These are phyloP conservation scores for Paramecium biaurelia DNA, from an alignment of 73 alveolate species.

Conservation along the genomic window DNA sequence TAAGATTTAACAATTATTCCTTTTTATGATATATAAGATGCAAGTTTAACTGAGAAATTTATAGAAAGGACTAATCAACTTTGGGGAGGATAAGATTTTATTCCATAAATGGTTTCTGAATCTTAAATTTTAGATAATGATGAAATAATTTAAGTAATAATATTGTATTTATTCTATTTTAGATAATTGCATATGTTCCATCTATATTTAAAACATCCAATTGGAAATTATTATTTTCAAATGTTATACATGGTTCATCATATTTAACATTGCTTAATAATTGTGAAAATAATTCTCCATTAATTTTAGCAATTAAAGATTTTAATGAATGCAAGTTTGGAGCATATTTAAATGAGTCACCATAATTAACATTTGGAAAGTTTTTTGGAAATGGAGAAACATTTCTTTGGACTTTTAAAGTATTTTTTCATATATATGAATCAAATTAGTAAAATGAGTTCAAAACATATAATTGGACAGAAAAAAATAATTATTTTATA, in stretches of 20 bases:
- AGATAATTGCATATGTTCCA: slow-evolving; percentile 55
- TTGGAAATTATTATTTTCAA: slow-evolving; percentile 57
- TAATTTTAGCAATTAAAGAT: slow-evolving; percentile 42
- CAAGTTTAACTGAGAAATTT: not conserved
- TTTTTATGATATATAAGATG: not conserved
- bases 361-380: slow-evolving; percentile 20
- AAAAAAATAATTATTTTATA: slow-evolving; percentile 23
- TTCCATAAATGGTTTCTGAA: slow-evolving; percentile 12
- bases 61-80: not conserved
- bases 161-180: not conserved
- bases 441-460: not conserved
- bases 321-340: slow-evolving; percentile 49
- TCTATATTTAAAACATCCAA: slow-evolving; percentile 42
- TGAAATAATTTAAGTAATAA: not conserved
- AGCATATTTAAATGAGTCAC: slow-evolving; percentile 45
- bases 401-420: slow-evolving; percentile 38
- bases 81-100: slow-evolving; percentile 45
- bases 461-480: slow-evolving; percentile 40
- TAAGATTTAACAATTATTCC: slow-evolving; percentile 26
- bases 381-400: slow-evolving; percentile 65
- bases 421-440: not conserved
- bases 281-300: slow-evolving; percentile 53
- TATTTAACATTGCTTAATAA: slow-evolving; percentile 42
- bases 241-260: slow-evolving; percentile 56
- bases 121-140: not conserved